Base-by-base conservation (phyloP, 225 moss, liverwort and hornwort species). In the Physcomitrellopsis africana region DNA sequence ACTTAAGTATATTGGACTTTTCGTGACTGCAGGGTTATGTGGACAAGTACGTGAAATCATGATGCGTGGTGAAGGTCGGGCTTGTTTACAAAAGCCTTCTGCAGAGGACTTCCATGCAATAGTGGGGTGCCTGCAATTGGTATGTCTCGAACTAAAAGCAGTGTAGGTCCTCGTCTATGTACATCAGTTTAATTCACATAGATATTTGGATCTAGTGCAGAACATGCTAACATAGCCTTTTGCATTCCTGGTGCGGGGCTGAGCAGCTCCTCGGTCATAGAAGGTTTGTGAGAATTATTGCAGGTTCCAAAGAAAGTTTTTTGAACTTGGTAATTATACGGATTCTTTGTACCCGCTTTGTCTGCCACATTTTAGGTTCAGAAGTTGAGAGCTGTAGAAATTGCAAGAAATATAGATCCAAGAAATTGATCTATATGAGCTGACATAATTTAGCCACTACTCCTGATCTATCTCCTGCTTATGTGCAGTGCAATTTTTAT, bases 21-120 rank as follows among this genome's bases (percentile, higher is more conserved):
- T 0, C 73, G 26, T 20, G 63, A 10, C 51, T 73, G 64, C 90
- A 96, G 96, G 96, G 93, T 60, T 96, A 96, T 74, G 93, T 96
- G 58, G 89, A 96, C 80, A 96, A 93, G 75, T 93, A 93, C 73
- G 86, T 87, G 56, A 92, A 82, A 63, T 72, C 79, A 42, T 89
- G 84, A 91, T 37, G 43, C 59, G 52, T 48, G 47, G 26, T 19
- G 41, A 52, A 29, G 60, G 51, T 11, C 42, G 64, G 49, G 59
- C 73, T 73, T 53, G 56, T 64, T 5, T 23, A 54, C 78, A 48
- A 73, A 69, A 80, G 68, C 63, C 76, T 45, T 72, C 67, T 63
- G 73, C 64, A n/a, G 41, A 73, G 61, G 69, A 73, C 52, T 47
- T 60, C 32, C 62, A 67, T 80, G 57, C 56, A n/a, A 70, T 60